phyloP scores from a whole-genome alignment of 176 grass and related monocot species.

The Phragmites australis region DNA sequence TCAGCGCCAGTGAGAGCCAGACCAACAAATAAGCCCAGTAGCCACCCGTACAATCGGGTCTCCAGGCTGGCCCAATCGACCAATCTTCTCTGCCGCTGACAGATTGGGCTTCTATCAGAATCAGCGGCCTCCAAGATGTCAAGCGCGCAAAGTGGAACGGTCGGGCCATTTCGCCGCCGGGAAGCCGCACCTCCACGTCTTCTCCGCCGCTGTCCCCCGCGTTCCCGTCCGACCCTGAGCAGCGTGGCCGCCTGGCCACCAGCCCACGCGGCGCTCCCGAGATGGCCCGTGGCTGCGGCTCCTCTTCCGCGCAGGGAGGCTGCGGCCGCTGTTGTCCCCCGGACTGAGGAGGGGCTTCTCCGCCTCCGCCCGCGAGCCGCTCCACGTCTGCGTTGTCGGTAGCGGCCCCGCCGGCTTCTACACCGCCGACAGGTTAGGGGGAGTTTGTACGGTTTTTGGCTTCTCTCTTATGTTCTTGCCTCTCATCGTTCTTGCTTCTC shows the following conservation, averaged over 20 bases:
- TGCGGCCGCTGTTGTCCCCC: slow-evolving; percentile 17
- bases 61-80: too few species aligned
- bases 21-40: too few species aligned
- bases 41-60: too few species aligned
- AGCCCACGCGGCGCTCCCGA: not conserved
- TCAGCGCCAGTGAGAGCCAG: too few species aligned
- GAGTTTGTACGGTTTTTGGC: not conserved
- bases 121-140: too few species aligned
- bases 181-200: not conserved
- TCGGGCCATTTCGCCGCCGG: not conserved
- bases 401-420: slow-evolving; percentile 93
- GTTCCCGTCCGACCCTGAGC: not conserved
- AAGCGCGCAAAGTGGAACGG: not conserved
- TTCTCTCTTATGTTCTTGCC: not conserved
- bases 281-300: slow-evolving; percentile 23
- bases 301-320: slow-evolving; percentile 30
- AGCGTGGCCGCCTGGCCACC: not conserved
- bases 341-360: slow-evolving; percentile 46
- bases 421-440: slow-evolving; percentile 76
- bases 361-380: slow-evolving; percentile 35
- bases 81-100: too few species aligned
- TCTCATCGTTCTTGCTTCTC: not conserved
- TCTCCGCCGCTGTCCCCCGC: not conserved
- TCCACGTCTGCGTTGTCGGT: slow-evolving; percentile 81
- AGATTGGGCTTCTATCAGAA: not conserved